Evolutionary conservation across 1,139 yeast species (phyloP).

Genomic region (Pichia norvegensis): DNA sequence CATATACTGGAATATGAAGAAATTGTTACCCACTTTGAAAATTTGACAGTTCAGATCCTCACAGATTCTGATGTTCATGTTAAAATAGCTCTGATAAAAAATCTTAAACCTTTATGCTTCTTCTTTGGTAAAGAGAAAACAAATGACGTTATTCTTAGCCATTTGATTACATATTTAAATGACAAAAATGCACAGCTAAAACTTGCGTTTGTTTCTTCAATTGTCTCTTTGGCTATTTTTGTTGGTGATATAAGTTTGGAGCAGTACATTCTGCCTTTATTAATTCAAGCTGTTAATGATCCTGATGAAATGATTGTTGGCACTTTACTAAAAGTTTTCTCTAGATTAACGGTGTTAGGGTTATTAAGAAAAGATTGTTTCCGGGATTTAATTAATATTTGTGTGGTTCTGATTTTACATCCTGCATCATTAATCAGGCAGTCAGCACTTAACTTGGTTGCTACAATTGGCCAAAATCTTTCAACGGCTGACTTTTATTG

Average conservation of each 20-base stretch:
- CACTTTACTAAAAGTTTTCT: constrained; percentile 63
- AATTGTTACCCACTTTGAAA: constrained; percentile 48
- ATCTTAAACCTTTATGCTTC: constrained; percentile 67
- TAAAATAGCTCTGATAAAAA: constrained; percentile 57
- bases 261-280: constrained; percentile 76
- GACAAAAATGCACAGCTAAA: constrained; percentile 65
- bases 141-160: constrained; percentile 82
- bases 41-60: constrained; percentile 53
- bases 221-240: constrained; percentile 69
- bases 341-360: constrained; percentile 48
- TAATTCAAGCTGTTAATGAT: constrained; percentile 76
- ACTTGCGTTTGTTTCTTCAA: constrained; percentile 63
- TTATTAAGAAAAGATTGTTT: constrained; percentile 39
- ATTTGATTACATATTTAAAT: constrained; percentile 82
- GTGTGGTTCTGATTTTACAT: constrained; percentile 55
- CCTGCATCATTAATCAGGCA: constrained; percentile 87
- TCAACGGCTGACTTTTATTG: constrained; percentile 77
- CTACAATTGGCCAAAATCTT: constrained; percentile 55
- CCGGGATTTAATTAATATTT: constrained; percentile 44
- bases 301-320: constrained; percentile 77
- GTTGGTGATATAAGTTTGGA: constrained; percentile 80
- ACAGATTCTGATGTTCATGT: constrained; percentile 65
- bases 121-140: constrained; percentile 84
- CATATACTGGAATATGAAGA: constrained; percentile 25
- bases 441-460: constrained; percentile 52